Percentiles rank a stretch among this genome's conserved stretches.
Conservation (phyloP, 495 filamentous ascomycete species). For the Hyaloscypha bicolor region DNA sequence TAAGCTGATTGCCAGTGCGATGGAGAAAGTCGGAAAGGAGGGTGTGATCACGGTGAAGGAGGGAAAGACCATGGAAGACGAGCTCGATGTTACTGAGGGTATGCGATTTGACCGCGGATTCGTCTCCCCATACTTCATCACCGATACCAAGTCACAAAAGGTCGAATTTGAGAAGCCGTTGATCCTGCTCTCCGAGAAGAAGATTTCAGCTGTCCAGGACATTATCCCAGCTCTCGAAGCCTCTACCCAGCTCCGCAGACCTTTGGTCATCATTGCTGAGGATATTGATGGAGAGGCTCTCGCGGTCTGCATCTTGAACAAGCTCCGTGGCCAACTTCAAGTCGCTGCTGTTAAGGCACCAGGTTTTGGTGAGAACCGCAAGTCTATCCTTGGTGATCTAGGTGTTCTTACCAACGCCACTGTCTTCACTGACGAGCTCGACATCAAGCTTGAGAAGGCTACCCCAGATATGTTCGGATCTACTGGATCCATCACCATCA, state of each 20-base stretch:
- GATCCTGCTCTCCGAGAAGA: slow-evolving; percentile 98
- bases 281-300: slow-evolving; percentile 99
- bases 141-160: slow-evolving; percentile 96
- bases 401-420: slow-evolving; percentile 94
- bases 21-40: slow-evolving; percentile 99
- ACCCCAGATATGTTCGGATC: slow-evolving; percentile 95
- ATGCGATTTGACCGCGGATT: slow-evolving; percentile 99
- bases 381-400: slow-evolving; percentile 96
- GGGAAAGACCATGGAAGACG: slow-evolving; percentile 97
- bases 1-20: slow-evolving; percentile 92
- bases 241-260: slow-evolving; percentile 92
- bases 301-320: slow-evolving; percentile 98
- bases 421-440: slow-evolving; percentile 97
- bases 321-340: slow-evolving; percentile 98
- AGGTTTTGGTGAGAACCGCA: slow-evolving; percentile 99
- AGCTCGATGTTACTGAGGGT: slow-evolving; percentile 98
- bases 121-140: slow-evolving; percentile 99
- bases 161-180: slow-evolving; percentile 99
- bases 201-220: slow-evolving; percentile 98
- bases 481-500: slow-evolving; percentile 98
- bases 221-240: slow-evolving; percentile 97
- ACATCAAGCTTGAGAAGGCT: slow-evolving; percentile 97
- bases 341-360: slow-evolving; percentile 98
- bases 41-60: slow-evolving; percentile 99
- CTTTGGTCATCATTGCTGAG: slow-evolving; percentile 97